Evolutionary conservation across 352 stramenopile genomes (phyloP), one percentile per base, ranked within the genome.

Genomic region (Pythium aristosporum): DNA sequence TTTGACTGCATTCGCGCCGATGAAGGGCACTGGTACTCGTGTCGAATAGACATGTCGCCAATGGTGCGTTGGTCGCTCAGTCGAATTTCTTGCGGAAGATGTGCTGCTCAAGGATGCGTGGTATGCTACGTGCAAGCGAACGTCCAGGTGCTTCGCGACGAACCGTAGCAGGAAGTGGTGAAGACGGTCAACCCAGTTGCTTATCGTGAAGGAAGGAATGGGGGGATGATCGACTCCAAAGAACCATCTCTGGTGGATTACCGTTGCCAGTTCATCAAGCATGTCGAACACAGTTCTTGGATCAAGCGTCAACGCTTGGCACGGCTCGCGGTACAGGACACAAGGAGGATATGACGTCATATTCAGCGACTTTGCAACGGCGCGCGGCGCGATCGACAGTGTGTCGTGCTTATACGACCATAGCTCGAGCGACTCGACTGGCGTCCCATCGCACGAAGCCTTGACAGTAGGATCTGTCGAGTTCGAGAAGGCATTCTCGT

Each of bases 151-250:
- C n/a, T 25, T 25, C 2, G 55, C 46, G n/a, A 68, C 28, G 8
- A 43, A 28, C 0, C 32, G 32, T 5, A 58, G 44, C 11, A 63
- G 63, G 52, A 28, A 18, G 41, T 82, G 72, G 32, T 80, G 72
- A 44, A 82, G 25, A 1, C 75, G 66, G 18, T 82, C 75, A 8
- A 76, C 44, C 74, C 74, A 82, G 20, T 62, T 50, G 59, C 62
- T 72, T 37, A 49, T 30, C 4, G 69, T 71, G 6, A 43, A 48
- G 49, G 69, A 42, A 12, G n/a, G 30, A 2, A 56, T 36, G 5
- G n/a, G 49, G 10, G 21, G 52, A 9, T 16, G 7, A 9, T 43
- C 13, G 11, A 3, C 7, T 20, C 32, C 15, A 11, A 48, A 8
- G 25, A 42, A 53, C 54, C 25, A 50, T 64, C 36, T 49, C 57